These are phyloP conservation scores for Areca catechu DNA, from an alignment of 176 grass and related monocot genomes.

Conservation along the genomic window DNA sequence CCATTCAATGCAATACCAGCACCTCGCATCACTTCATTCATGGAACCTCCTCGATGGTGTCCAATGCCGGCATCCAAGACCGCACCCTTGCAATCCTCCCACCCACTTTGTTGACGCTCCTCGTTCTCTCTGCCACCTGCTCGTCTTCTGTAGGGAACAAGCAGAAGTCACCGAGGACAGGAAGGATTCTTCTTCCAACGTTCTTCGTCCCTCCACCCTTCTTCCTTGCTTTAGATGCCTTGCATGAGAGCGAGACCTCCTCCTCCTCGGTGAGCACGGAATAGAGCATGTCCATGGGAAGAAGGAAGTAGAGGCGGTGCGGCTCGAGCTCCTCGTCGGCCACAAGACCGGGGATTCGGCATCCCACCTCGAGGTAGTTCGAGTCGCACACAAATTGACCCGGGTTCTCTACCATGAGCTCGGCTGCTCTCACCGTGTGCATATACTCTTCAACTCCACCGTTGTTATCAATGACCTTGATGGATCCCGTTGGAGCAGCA, in stretches of 20 bases:
- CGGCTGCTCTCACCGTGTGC: constrained; percentile 34
- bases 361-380: constrained; percentile 36
- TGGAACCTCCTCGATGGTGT: constrained; percentile 69
- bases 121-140: background rate
- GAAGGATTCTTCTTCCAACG: constrained; percentile 30
- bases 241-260: constrained; percentile 48
- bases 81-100: constrained; percentile 25
- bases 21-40: constrained; percentile 3
- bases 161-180: constrained; percentile 44
- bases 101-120: background rate
- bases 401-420: constrained; percentile 56
- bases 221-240: constrained; percentile 26
- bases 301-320: constrained; percentile 62
- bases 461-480: constrained; percentile 50
- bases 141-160: constrained; percentile 26
- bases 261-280: constrained; percentile 94
- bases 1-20: no score
- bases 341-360: constrained; percentile 45
- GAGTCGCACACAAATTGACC: constrained; percentile 78
- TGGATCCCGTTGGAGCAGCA: background rate
- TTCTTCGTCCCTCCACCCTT: background rate
- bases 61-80: constrained; percentile 55
- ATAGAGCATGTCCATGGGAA: constrained; percentile 92
- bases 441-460: constrained; percentile 35
- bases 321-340: constrained; percentile 59